These are phyloP conservation scores for Tilletia setariae DNA, from an alignment of 1,284 basidiomycete species.

Conservation along the genomic window DNA sequence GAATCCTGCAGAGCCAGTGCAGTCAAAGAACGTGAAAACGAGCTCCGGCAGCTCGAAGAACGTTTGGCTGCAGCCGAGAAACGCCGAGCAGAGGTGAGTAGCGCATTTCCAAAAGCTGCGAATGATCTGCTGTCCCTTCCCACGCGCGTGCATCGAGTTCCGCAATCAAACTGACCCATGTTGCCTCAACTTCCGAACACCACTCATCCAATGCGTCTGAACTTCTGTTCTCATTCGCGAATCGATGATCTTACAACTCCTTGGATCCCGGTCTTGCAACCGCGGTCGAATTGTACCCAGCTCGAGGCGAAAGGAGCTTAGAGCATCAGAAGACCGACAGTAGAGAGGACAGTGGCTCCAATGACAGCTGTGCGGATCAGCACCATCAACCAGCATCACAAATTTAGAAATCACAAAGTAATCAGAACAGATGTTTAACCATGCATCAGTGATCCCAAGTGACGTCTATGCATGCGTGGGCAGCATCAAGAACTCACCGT, in stretches of 20 bases:
- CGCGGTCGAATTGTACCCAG: not conserved
- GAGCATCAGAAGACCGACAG: conserved; percentile 39
- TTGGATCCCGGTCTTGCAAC: no score
- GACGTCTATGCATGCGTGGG: no score
- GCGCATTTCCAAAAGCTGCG: no score
- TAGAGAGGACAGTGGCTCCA: conserved; percentile 32
- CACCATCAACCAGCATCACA: no score
- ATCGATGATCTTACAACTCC: no score
- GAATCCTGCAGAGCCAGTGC: conserved; percentile 25
- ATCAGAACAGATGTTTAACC: not conserved
- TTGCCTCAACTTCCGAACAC: no score
- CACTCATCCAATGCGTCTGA: no score
- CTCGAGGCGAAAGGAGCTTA: conserved; percentile 21
- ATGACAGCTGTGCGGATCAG: conserved; percentile 27
- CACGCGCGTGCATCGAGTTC: no score
- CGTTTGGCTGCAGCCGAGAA: conserved; percentile 43
- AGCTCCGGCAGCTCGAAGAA: conserved; percentile 43
- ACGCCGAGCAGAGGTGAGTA: conserved; percentile 33
- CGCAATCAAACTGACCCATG: no score
- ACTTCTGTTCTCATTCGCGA: no score
- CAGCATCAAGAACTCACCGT: conserved; percentile 20
- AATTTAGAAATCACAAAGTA: no score
- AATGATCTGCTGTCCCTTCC: no score
- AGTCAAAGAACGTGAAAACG: conserved; percentile 38
- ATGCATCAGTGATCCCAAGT: not conserved